These are phyloP conservation scores for Hordeum marinum DNA, from an alignment of 176 grass and related monocot genomes.

Conservation along the genomic window DNA sequence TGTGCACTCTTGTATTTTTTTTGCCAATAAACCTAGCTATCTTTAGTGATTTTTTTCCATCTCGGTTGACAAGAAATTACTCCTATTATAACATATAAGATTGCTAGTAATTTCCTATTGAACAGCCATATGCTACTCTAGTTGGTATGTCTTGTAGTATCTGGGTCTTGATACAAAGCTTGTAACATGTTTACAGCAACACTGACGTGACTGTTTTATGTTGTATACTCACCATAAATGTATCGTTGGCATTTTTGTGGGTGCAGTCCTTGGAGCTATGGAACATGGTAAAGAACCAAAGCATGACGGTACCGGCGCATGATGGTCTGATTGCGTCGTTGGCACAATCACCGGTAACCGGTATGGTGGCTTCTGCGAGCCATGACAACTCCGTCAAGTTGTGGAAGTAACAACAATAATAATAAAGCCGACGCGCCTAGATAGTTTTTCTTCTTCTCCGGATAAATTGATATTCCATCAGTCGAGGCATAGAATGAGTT, in stretches of 20 bases:
- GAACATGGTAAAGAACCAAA: slow-evolving; percentile 91
- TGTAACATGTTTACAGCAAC: neutral
- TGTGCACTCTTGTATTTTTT: too few species aligned
- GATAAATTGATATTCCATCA: slow-evolving; percentile 28
- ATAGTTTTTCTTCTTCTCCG: slow-evolving; percentile 8
- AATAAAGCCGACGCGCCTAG: slow-evolving; percentile 13
- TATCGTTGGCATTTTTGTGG: slow-evolving; percentile 9
- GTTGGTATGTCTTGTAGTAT: neutral
- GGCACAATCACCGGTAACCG: slow-evolving; percentile 65
- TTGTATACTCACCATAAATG: neutral
- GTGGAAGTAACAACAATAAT: slow-evolving; percentile 75
- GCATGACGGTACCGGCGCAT: slow-evolving; percentile 72
- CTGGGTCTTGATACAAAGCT: too few species aligned
- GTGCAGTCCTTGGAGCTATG: slow-evolving; percentile 89
- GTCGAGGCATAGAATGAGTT: slow-evolving; percentile 29
- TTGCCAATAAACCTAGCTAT: neutral
- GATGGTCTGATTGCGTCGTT: slow-evolving; percentile 72
- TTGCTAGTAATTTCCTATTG: neutral
- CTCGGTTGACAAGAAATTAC: neutral
- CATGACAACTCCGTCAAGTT: slow-evolving; percentile 92
- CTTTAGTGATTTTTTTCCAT: neutral
- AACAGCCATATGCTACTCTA: neutral
- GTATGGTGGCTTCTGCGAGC: slow-evolving; percentile 94
- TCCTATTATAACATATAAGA: neutral
- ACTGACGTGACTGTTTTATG: neutral